A percentile compares a stretch with the other conserved stretches of the same genome.
phyloP scores from a whole-genome alignment of 2,329 filamentous ascomycete genomes.

The Blumeriella jaapii region DNA sequence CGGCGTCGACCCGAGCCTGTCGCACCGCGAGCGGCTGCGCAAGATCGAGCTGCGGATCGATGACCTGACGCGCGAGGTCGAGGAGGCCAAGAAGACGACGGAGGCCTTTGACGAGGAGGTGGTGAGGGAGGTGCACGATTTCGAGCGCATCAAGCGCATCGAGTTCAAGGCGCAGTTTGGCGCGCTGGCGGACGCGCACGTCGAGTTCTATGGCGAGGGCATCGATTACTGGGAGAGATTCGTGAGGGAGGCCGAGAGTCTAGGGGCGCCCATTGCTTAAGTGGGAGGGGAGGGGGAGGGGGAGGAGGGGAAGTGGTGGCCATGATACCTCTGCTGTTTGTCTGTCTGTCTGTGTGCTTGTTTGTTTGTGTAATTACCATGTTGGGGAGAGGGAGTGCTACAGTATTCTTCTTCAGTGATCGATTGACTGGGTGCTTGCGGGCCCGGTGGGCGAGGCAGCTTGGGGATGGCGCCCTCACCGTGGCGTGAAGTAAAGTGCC shows the following conservation, averaged over 20 bases:
- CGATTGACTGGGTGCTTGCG: no score
- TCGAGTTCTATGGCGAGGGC: constrained; percentile 73
- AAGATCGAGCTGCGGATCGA: constrained; percentile 90
- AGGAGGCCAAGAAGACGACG: constrained; percentile 72
- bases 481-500: no score
- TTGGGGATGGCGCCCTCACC: no score
- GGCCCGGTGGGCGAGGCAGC: no score
- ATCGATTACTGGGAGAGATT: constrained; percentile 83
- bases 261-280: constrained; percentile 32
- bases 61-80: constrained; percentile 79
- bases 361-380: no score
- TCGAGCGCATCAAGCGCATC: constrained; percentile 89
- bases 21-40: constrained; percentile 72
- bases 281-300: neutral
- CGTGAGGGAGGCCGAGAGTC: constrained; percentile 73
- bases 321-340: constrained; percentile 7
- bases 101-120: constrained; percentile 96
- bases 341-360: no score
- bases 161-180: constrained; percentile 87
- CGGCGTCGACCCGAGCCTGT: constrained; percentile 91
- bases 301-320: neutral
- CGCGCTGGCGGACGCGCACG: constrained; percentile 70
- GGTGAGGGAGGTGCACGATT: constrained; percentile 82
- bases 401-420: no score
- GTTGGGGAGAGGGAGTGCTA: no score